Conservation (phyloP, 2,329 filamentous ascomycete genomes). For the Botryotinia narcissicola region DNA sequence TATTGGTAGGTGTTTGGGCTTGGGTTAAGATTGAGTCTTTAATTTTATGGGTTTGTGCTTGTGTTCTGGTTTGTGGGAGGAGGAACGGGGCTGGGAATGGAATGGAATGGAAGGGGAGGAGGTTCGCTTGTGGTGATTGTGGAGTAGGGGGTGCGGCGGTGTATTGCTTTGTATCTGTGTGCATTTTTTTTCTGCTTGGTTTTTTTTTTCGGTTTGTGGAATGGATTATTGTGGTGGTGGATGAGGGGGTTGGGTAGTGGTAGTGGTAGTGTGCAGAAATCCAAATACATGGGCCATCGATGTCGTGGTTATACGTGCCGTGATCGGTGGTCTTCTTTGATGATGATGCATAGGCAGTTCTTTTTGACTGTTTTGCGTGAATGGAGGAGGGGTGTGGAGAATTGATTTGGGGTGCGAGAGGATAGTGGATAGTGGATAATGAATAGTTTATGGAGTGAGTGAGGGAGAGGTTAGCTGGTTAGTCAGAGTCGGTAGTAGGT, state of each 20-base stretch:
- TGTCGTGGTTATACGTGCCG: not conserved
- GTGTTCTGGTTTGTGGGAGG: not conserved
- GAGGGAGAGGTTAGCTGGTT: not conserved
- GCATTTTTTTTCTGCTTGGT: not conserved
- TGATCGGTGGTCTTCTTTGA: not conserved
- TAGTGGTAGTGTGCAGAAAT: not conserved
- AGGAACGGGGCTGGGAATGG: not conserved
- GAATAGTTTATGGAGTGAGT: not conserved
- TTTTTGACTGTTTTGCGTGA: no score
- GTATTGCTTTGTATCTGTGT: not conserved
- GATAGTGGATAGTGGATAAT: not conserved
- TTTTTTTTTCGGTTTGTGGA: not conserved
- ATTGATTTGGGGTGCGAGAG: not conserved
- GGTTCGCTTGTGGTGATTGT: not conserved
- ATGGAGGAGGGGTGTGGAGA: not conserved
- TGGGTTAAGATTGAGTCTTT: not conserved
- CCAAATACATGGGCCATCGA: not conserved
- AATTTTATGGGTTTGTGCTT: not conserved
- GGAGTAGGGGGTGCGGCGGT: not conserved
- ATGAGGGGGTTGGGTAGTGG: not conserved
- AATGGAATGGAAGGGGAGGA: not conserved
- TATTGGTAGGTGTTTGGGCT: slow-evolving; percentile 12
- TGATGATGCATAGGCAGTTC: no score
- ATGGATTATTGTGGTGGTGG: not conserved
- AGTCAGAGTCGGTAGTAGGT: not conserved